Conservation (phyloP, 306 rosid species). For the Fagus crenata region DNA sequence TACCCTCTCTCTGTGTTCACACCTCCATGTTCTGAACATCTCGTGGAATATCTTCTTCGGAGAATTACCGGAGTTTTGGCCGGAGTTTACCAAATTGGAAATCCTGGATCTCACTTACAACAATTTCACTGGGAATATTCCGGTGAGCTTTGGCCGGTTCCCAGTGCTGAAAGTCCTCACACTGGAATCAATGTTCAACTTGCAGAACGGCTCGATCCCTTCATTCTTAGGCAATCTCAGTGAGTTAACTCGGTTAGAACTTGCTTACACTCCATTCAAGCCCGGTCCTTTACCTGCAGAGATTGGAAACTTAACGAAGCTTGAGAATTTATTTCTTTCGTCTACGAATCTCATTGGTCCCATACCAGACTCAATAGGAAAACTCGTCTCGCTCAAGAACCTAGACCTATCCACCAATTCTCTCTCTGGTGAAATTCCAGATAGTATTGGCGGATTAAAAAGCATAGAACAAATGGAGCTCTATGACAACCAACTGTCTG, state of each 20-base stretch:
- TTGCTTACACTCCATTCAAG: conserved; percentile 43
- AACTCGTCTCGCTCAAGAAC: conserved; percentile 46
- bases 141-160: conserved; percentile 54
- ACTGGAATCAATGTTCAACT: conserved; percentile 35
- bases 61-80: conserved; percentile 55
- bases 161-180: conserved; percentile 36
- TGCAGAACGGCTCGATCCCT: conserved; percentile 62
- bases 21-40: conserved; percentile 54
- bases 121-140: conserved; percentile 72
- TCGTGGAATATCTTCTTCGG: conserved; percentile 52
- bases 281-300: conserved; percentile 55
- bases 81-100: conserved; percentile 35
- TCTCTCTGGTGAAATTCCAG: conserved; percentile 64
- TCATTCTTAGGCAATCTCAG: conserved; percentile 58
- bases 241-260: conserved; percentile 45
- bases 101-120: conserved; percentile 52
- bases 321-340: conserved; percentile 38
- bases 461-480: conserved; percentile 47
- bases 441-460: conserved; percentile 47
- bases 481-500: conserved; percentile 44
- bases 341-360: conserved; percentile 43
- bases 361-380: conserved; percentile 70
- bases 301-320: conserved; percentile 64
- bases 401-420: conserved; percentile 60
- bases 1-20: conserved; percentile 55